Base-by-base conservation (phyloP, 208 protist species). In the Trypanosoma boissoni region DNA sequence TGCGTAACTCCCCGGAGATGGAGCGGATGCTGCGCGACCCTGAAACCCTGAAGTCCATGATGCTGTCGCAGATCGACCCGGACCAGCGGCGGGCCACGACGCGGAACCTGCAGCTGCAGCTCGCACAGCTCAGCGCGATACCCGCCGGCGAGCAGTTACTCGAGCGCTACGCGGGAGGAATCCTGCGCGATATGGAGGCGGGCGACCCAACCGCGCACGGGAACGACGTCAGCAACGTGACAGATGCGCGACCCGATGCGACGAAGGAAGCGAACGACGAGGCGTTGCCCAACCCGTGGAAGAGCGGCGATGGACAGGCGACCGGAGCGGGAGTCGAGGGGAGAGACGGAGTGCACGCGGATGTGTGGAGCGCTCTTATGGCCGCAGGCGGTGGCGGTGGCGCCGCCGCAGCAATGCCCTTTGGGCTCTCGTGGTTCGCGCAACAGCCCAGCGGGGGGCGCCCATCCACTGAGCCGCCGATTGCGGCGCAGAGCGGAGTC, bases 21-120 rank as follows among this genome's bases (percentile, higher is more conserved):
- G 68, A 54, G 20, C 58, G 59, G 5, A 51, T 80, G 56, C 23
- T 95, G 34, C 61, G 61, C 12, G 72, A 95, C 48, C 82, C 80
- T 0, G 80, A 90, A 3, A 82, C 64, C n/a, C 27, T 95, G n/a
- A 88, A 88, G 37, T 73, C 68, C 18, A 28, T 95, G 0, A 64
- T 95, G 14, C 75, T 89, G 71, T 72, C 78, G 1, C 74, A 81
- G 45, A 55, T 92, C 20, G 77, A 95, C 54, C 85, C 85, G 21
- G 73, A 91, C 48, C 73, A 72, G 1, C 60, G 68, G 27, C 76
- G 77, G 2, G 67, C 79, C 48, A 78, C 88, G 76, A 72, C 64
- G 46, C 70, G 72, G 36, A 76, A 51, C 29, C 42, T 78, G 18
- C 65, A 85, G 43, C 63, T 89, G 48, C 84, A 91, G 42, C 37